Evolutionary conservation across 2,329 filamentous ascomycete species (phyloP).

Genomic region (Xylogone sp.): DNA sequence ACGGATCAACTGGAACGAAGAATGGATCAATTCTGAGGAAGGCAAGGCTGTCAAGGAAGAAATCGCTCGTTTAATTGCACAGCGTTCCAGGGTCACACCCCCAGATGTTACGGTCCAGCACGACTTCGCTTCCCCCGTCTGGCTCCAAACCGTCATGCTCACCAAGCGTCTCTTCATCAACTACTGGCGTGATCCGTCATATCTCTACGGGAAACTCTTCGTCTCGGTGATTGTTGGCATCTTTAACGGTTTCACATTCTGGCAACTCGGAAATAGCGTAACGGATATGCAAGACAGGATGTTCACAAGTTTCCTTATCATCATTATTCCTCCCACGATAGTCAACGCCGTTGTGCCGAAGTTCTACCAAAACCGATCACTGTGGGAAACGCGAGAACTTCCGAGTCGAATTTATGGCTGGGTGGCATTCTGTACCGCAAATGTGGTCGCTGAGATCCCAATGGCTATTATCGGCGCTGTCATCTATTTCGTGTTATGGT

Average conservation of each 20-base stretch:
- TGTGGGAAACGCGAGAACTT: constrained; percentile 72
- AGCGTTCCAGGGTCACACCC: constrained; percentile 32
- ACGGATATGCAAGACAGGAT: constrained; percentile 73
- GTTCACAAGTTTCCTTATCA: constrained; percentile 66
- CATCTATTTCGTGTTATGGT: constrained; percentile 74
- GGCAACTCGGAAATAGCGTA: constrained; percentile 59
- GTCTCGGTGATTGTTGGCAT: constrained; percentile 67
- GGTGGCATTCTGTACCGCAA: constrained; percentile 71
- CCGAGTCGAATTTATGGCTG: constrained; percentile 75
- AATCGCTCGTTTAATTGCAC: constrained; percentile 46
- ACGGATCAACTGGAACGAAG: constrained; percentile 67
- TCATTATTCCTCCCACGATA: constrained; percentile 62
- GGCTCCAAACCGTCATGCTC: constrained; percentile 59
- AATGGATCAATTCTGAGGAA: constrained; percentile 66
- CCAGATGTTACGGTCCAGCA: constrained; percentile 33
- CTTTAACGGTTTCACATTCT: constrained; percentile 80
- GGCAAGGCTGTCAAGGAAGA: constrained; percentile 56
- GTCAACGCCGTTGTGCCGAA: constrained; percentile 74
- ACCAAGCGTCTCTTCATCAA: constrained; percentile 68
- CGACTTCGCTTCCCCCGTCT: constrained; percentile 65
- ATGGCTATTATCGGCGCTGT: constrained; percentile 59
- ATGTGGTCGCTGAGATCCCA: constrained; percentile 70
- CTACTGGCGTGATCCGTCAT: constrained; percentile 74
- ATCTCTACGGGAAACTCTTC: constrained; percentile 75
- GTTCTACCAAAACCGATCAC: constrained; percentile 67